These are phyloP conservation scores for Schizonepeta tenuifolia DNA, from an alignment of 257 asterid genomes.

Conservation along the genomic window DNA sequence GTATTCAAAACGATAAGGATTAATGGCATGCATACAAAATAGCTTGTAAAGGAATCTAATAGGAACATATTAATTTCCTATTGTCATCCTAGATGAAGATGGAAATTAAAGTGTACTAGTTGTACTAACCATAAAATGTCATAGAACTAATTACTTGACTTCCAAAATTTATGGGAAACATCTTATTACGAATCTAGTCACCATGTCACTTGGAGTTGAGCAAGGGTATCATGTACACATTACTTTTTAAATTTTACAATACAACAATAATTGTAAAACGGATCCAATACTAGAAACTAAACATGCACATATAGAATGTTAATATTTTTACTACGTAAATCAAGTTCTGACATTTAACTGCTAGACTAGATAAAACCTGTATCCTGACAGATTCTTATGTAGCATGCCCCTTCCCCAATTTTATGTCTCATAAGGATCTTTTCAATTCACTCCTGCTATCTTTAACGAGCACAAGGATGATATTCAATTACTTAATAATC, in stretches of 20 bases:
- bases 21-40: constrained; percentile 3
- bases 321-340: not conserved
- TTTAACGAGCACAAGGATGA: constrained; percentile 15
- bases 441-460: constrained; percentile 13
- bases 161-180: not conserved
- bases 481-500: constrained; percentile 15
- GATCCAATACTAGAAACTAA: not conserved
- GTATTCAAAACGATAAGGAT: not conserved
- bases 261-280: not conserved
- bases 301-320: not conserved
- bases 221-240: not conserved
- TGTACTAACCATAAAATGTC: not conserved
- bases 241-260: not conserved
- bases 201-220: not conserved
- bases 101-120: no score
- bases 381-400: not conserved
- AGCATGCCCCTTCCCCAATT: constrained; percentile 6
- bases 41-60: not conserved
- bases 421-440: not conserved
- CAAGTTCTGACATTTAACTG: constrained; percentile 1
- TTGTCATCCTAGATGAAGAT: not conserved
- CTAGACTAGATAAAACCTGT: not conserved
- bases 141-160: not conserved
- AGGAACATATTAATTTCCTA: not conserved
- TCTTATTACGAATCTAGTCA: not conserved